Evolutionary conservation across 1,139 yeast genomes (phyloP).

Genomic region (Geotrichum aggregatum): DNA sequence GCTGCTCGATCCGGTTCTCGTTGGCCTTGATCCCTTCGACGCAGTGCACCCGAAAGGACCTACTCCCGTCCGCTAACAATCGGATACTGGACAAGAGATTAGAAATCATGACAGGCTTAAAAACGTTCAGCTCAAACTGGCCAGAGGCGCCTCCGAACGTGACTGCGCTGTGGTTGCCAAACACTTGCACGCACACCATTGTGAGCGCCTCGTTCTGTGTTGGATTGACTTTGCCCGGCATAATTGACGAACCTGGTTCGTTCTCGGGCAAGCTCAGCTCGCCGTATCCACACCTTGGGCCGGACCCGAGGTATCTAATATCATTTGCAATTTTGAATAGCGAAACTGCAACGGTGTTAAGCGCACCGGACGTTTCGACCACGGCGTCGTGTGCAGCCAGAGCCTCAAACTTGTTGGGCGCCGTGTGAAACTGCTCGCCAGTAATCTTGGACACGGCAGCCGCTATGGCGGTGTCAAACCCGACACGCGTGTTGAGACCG

Average conservation of each 20-base stretch:
- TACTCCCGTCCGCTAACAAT: constrained; percentile 80
- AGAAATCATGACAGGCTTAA: constrained; percentile 92
- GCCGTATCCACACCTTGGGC: constrained; percentile 99
- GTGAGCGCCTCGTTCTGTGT: constrained; percentile 98
- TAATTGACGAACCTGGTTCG: constrained; percentile 97
- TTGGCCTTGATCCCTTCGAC: constrained; percentile 93
- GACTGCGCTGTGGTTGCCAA: constrained; percentile 92
- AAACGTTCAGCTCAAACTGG: constrained; percentile 95
- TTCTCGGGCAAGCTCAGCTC: constrained; percentile 93
- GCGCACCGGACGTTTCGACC: constrained; percentile 95
- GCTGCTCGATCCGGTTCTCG: constrained; percentile 76
- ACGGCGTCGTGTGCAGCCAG: constrained; percentile 98
- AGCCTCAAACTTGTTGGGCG: constrained; percentile 98
- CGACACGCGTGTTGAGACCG: constrained; percentile 88
- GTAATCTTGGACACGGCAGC: constrained; percentile 74
- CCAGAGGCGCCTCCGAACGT: constrained; percentile 98
- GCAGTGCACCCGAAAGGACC: constrained; percentile 89
- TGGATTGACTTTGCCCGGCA: constrained; percentile 99
- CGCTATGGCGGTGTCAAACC: constrained; percentile 82
- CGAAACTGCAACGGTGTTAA: constrained; percentile 90
- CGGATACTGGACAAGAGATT: constrained; percentile 85
- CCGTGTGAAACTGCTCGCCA: constrained; percentile 83
- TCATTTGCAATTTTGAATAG: constrained; percentile 95
- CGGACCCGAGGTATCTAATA: constrained; percentile 95
- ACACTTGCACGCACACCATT: constrained; percentile 96